Evolutionary conservation across 2,329 filamentous ascomycete genomes (phyloP), one percentile per base, ranked within the genome.

Genomic region (Neofusicoccum umdonicola): DNA sequence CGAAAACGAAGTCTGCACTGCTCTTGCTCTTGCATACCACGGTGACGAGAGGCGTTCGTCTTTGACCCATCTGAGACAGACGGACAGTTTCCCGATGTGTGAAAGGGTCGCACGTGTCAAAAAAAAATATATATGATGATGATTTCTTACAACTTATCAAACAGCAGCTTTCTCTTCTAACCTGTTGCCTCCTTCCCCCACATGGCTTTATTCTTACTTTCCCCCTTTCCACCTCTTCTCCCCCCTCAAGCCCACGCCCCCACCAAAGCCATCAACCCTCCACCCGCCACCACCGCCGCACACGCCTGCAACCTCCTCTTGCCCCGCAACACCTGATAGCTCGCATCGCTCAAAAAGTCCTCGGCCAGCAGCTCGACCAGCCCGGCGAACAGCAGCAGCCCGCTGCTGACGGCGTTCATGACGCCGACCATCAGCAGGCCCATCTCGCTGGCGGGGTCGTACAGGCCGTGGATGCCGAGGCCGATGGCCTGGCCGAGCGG

Each of bases 191-290:
- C 3, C 1, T 22, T 2, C 27, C 27, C 27, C 27, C 37, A 11
- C 9, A 39, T 13, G 13, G 4, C 9, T 12, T 11, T 39, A 39
- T 11, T 13, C 37, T 12, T 11, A 39, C 37, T 39, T 22, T 22
- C 19, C 19, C 19, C 19, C 19, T 22, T 22, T 22, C 19, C 19
- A 22, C 19, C 9, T 8, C 37, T 13, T 13, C 8, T 39, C 9
- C 37, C 4, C 27, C 27, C 8, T 39, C 34, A 82, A 67, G 88
- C 88, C 83, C 87, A 90, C 57, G 87, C 88, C 7, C 88, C 88
- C 1, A 90, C 87, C 65, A 90, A 76, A 19, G 87, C 86, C 88
- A 90, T 90, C 48, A 90, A 73, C 66, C 84, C 74, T 15, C 85
- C 84, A 0, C 88, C 88, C 35, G 78, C 80, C 11, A 88, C 81